Base-by-base conservation (phyloP, 108 stramenopile species). In the Discostella pseudostelligera region DNA sequence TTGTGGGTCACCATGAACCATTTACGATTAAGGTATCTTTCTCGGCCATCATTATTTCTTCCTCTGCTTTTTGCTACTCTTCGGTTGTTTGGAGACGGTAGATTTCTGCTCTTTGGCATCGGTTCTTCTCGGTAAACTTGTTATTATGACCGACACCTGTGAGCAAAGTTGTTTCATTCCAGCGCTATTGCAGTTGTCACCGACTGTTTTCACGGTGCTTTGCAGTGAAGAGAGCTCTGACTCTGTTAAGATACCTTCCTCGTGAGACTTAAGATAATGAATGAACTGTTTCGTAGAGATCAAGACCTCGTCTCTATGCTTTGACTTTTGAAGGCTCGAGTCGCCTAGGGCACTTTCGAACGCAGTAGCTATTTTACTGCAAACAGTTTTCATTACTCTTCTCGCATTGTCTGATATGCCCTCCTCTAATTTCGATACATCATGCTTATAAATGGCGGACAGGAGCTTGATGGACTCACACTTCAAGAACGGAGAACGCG, bases 391-490 rank as follows among this genome's bases (percentile, higher is more conserved):
- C 54, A 74, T 44, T 4, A 28, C 20, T 8, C 39, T 25, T 46
- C 42, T 39, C 24, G 65, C 57, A 46, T 47, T 61, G 36, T 61
- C 47, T 24, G 73, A 67, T 14, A 62, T 54, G 50, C 60, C 61
- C 12, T 51, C 61, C 24, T 51, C 13, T 14, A 20, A 26, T 36
- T 65, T 65, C 12, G 51, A 39, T 22, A 22, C 35, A 40, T 35
- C 58, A 43, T 65, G 63, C 44, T 49, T 39, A 35, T 61, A 74
- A 56, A 74, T 56, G 24, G 57, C 37, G 13, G 83, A 62, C 8
- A 92, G 24, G 0, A 92, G 54, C 20, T 84, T 70, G 39, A 88
- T 79, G 39, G 79, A 71, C 63, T 93, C 92, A 46, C 71, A 62
- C 57, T 82, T 87, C 54, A 93, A 54, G 46, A 81, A 90, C 3